Percentiles rank a stretch among this genome's conserved stretches.
phyloP scores from a whole-genome alignment of 2,329 filamentous ascomycete species.

The Amauroascus niger region DNA sequence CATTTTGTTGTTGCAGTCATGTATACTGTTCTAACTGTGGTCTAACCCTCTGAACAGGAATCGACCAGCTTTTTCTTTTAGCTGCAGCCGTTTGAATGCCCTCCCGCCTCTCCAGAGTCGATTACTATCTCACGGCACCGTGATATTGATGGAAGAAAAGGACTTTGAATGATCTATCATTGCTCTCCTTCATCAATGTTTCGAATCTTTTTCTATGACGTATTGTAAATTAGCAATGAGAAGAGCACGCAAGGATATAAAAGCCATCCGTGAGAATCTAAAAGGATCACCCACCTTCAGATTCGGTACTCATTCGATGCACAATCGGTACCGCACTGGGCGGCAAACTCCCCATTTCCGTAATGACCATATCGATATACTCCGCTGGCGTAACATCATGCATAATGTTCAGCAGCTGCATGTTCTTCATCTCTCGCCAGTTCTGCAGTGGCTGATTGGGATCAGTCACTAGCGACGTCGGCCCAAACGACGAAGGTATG shows the following conservation, averaged over 20 bases:
- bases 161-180: background rate
- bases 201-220: background rate
- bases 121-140: background rate
- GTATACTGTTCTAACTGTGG: too few relatives aligned
- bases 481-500: slow-evolving; percentile 2
- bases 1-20: too few relatives aligned
- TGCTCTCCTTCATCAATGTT: background rate
- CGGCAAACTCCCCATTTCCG: slow-evolving; percentile 78
- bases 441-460: slow-evolving; percentile 37
- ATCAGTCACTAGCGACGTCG: slow-evolving; percentile 10
- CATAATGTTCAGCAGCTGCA: slow-evolving; percentile 63
- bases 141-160: background rate
- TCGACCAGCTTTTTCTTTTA: too few relatives aligned
- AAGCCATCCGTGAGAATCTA: background rate
- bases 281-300: slow-evolving; percentile 7
- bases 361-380: slow-evolving; percentile 80
- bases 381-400: slow-evolving; percentile 87
- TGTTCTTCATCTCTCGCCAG: slow-evolving; percentile 50
- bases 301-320: slow-evolving; percentile 48
- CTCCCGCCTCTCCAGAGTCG: too few relatives aligned
- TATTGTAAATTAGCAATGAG: background rate
- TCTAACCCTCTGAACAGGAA: too few relatives aligned
- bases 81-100: too few relatives aligned
- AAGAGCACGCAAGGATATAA: background rate
- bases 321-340: slow-evolving; percentile 75